Percentiles rank a stretch among this genome's conserved stretches.
Evolutionary conservation across 192 early-diverging fungal species (phyloP).

Genomic region (Coemansia sp.): DNA sequence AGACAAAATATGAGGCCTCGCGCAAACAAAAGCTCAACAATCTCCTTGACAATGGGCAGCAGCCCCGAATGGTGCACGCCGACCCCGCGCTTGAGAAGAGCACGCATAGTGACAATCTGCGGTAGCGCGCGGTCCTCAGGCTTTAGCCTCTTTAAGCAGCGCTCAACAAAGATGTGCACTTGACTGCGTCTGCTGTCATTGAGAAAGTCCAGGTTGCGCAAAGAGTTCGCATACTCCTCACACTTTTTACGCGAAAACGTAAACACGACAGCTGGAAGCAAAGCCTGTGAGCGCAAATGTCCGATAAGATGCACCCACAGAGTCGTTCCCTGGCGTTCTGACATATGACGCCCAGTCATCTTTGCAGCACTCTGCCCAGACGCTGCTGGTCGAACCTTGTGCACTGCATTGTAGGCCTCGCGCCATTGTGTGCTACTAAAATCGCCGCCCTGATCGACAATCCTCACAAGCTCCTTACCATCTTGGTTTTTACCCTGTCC

Average conservation of each 20-base stretch:
- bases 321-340: conserved; percentile 64
- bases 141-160: conserved; percentile 75
- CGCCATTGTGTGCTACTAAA: conserved; percentile 61
- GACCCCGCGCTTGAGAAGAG: conserved; percentile 85
- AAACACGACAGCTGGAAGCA: conserved; percentile 90
- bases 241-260: conserved; percentile 95
- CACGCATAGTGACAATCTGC: conserved; percentile 82
- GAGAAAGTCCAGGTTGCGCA: conserved; percentile 82
- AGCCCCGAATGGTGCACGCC: conserved; percentile 97
- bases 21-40: conserved; percentile 94
- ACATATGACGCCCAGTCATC: conserved; percentile 37
- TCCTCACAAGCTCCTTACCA: conserved; percentile 79
- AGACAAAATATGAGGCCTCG: conserved; percentile 85
- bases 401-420: conserved; percentile 69
- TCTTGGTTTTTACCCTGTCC: conserved; percentile 14
- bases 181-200: conserved; percentile 75
- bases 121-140: conserved; percentile 83
- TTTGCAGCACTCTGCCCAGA: conserved; percentile 50
- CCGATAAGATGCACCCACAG: conserved; percentile 80
- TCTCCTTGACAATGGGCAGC: conserved; percentile 97
- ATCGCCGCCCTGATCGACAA: conserved; percentile 72
- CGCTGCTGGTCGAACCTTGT: conserved; percentile 55
- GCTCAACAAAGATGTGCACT: conserved; percentile 85
- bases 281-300: conserved; percentile 67
- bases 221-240: conserved; percentile 79